These are phyloP conservation scores for Ulota crispa DNA, from an alignment of 225 moss, liverwort and hornwort species.

Conservation along the genomic window DNA sequence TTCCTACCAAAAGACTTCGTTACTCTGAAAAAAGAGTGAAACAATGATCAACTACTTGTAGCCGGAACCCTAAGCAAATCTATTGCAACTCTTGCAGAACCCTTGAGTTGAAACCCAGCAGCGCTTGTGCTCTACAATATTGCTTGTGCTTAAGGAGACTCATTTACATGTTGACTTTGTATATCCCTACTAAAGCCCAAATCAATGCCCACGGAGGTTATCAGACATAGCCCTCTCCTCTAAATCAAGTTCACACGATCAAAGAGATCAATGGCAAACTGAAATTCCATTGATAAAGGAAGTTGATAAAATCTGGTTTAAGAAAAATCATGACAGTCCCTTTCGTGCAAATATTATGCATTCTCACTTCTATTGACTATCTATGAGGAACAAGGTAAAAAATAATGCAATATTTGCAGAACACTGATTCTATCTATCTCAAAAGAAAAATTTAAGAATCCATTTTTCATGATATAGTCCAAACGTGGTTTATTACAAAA, in stretches of 20 bases:
- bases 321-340: no score
- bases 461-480: no score
- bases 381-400: no score
- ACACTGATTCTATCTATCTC: no score
- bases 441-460: no score
- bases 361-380: no score
- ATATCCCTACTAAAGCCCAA: background rate
- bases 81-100: background rate
- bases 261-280: background rate
- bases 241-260: background rate
- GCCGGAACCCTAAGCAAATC: background rate
- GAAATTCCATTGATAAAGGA: no score
- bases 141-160: background rate
- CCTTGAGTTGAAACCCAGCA: background rate
- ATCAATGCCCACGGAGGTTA: background rate
- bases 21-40: background rate
- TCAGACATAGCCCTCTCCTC: background rate
- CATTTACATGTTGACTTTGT: background rate
- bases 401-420: no score
- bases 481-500: no score
- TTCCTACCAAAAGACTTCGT: no score
- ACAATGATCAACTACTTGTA: background rate
- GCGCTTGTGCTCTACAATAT: background rate
- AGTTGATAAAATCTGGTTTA: no score
- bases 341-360: no score